phyloP scores from a whole-genome alignment of 176 grass and related monocot genomes.

The Aechmea fasciata region DNA sequence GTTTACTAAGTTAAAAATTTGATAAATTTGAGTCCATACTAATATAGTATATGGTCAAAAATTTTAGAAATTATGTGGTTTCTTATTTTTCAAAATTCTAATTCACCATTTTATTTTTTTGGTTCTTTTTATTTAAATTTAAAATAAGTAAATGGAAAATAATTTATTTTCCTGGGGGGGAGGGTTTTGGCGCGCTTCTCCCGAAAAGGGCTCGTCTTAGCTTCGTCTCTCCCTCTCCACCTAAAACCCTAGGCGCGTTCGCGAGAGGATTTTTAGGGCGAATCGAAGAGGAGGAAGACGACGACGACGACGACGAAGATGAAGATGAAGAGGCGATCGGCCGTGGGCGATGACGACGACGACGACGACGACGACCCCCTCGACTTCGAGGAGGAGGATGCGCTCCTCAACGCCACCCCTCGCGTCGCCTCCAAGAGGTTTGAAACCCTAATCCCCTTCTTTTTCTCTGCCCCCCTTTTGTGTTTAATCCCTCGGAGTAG shows the following conservation, averaged over 20 bases:
- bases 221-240: conserved; percentile 3
- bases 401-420: conserved; percentile 16
- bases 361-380: conserved; percentile 39
- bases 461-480: not conserved
- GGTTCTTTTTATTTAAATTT: too few relatives aligned
- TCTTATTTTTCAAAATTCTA: too few relatives aligned
- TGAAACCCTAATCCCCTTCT: not conserved
- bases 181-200: too few relatives aligned
- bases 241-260: too few relatives aligned
- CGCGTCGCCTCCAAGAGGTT: conserved; percentile 56
- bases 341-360: conserved; percentile 10
- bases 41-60: too few relatives aligned
- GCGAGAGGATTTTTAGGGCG: too few relatives aligned
- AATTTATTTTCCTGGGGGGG: too few relatives aligned
- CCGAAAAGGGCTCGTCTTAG: not conserved
- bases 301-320: not conserved
- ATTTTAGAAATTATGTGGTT: too few relatives aligned
- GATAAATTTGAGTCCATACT: too few relatives aligned
- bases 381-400: conserved; percentile 76
- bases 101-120: too few relatives aligned
- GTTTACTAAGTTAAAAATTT: too few relatives aligned
- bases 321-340: not conserved
- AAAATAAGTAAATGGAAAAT: too few relatives aligned
- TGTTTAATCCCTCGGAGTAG: not conserved
- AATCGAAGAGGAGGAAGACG: not conserved